phyloP scores from a whole-genome alignment of 2,329 filamentous ascomycete species.

The Mycogone perniciosa region DNA sequence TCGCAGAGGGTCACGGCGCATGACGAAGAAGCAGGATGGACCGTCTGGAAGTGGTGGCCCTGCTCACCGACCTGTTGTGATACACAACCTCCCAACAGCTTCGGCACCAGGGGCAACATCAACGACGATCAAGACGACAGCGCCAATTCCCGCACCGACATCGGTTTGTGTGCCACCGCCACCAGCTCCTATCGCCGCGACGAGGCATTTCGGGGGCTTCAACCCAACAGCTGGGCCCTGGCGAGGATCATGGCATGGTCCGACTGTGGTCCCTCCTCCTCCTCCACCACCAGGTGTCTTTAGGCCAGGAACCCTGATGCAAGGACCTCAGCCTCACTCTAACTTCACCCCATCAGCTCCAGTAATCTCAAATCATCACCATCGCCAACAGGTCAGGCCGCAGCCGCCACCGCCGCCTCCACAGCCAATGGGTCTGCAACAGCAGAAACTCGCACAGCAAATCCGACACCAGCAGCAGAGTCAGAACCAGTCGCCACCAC shows the following conservation, averaged over 20 bases:
- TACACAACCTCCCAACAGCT: neutral
- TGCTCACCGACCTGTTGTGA: neutral
- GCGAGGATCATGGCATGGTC: neutral
- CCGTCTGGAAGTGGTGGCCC: neutral
- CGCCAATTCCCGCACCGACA: neutral
- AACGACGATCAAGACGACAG: neutral
- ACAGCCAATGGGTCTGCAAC: neutral
- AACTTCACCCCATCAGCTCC: neutral
- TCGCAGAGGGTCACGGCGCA: neutral
- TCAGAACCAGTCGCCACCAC: neutral
- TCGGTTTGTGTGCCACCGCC: neutral
- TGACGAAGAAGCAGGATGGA: neutral
- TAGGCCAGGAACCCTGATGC: too few species aligned
- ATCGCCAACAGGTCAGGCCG: neutral
- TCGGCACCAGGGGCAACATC: neutral
- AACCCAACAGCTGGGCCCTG: neutral
- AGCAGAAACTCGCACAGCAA: neutral
- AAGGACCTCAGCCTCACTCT: too few species aligned
- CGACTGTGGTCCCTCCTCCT: neutral
- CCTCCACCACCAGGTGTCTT: neutral
- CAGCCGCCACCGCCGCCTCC: conserved; percentile 12
- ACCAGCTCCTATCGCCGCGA: neutral
- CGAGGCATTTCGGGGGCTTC: neutral
- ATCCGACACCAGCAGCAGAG: neutral
- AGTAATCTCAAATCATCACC: too few species aligned